Base-by-base conservation (phyloP, 305 asterid genomes). In the Nicotiana rustica region DNA sequence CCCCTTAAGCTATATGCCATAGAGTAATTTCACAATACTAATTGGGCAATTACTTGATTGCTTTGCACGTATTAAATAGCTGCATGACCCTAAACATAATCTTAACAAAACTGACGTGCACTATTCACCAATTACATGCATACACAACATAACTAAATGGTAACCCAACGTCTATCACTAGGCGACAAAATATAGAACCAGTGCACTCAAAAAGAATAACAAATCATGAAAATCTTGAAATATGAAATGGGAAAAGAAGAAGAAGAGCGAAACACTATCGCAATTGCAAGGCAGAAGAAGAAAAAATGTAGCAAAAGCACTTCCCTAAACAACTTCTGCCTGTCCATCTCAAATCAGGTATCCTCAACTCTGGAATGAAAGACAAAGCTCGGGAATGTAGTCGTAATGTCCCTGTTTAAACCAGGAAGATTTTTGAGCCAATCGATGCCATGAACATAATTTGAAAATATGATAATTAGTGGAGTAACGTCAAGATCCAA, bases 351-450 rank as follows among this genome's bases (percentile, higher is more conserved):
- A 36, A 69, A 71, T 82, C 55, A 82, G 47, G 84, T 35, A 71
- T 82, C 84, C 52, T 82, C 84, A 36, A 82, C 84, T 21, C 84
- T 71, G 1, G 84, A 82, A 66, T 82, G 80, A 70, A 82, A 82
- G 67, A 82, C 84, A 29, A 82, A 82, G 65, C 84, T 82, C 13
- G 84, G 84, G 65, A 70, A 82, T 69, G 84, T 82, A 73, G 84
- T 82, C 5, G 84, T 82, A 25, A 82, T 82, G 80, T 82, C 84
- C 84, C 84, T 82, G 80, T 57, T 67, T 33, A 25, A 68, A 67
- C 29, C 36, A 44, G 35, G 7, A 44, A 14, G 6, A 64, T 4
- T 25, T 25, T 25, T 25, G 29, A 25, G 29, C 29, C 29, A 3
- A 71, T 71, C 6, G 49, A 44, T 15, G 60, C 36, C 78, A 71